Evolutionary conservation across 129 eudicot species (phyloP).

Genomic region (carrot (Daucus carota)): DNA sequence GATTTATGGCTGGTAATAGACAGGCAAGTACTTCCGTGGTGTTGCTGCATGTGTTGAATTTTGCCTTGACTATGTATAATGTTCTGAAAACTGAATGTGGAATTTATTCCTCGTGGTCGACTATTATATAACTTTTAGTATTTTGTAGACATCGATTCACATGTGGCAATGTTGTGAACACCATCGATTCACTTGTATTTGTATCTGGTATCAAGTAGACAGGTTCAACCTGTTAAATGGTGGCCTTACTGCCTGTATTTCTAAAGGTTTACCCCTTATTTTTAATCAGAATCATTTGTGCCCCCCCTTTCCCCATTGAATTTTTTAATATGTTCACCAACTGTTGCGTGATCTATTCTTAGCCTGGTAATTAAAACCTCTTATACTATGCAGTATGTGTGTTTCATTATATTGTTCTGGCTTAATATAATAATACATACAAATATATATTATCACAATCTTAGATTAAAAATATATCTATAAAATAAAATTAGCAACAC

Average conservation of each 20-base stretch:
- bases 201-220: background rate
- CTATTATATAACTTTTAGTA: too few species aligned
- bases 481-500: background rate
- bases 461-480: background rate
- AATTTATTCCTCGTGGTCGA: too few species aligned
- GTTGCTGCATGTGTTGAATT: background rate
- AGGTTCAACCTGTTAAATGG: background rate
- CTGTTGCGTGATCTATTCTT: background rate
- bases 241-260: background rate
- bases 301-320: background rate
- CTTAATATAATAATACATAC: background rate
- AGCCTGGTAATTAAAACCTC: background rate
- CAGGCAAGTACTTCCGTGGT: background rate
- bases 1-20: background rate
- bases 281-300: background rate
- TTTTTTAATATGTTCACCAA: background rate
- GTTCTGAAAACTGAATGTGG: background rate
- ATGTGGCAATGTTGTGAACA: too few species aligned
- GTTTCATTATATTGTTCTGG: background rate
- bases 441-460: background rate
- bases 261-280: background rate
- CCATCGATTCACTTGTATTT: too few species aligned
- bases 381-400: background rate
- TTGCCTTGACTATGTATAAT: background rate
- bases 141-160: too few species aligned